These are phyloP conservation scores for Geosmithia flava DNA, from an alignment of 2,329 filamentous ascomycete genomes.

Conservation along the genomic window DNA sequence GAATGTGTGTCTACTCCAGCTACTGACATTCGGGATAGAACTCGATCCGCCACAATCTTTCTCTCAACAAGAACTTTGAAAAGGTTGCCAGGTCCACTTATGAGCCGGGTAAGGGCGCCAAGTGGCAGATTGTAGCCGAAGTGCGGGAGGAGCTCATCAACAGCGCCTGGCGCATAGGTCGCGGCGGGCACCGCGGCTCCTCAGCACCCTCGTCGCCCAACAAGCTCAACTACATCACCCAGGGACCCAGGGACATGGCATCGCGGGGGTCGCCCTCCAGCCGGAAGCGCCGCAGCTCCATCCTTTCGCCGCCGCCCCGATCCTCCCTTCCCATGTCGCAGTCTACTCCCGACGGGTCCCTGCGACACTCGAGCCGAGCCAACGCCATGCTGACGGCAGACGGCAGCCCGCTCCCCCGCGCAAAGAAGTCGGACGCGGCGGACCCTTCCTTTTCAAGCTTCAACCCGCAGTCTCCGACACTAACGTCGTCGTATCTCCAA, in stretches of 20 bases:
- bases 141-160: conserved; percentile 79
- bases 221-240: conserved; percentile 47
- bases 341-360: conserved; percentile 44
- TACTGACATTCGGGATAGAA: conserved; percentile 41
- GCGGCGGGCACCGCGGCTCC: conserved; percentile 53
- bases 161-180: conserved; percentile 49
- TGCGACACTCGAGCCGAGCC: conserved; percentile 23
- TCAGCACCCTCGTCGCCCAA: conserved; percentile 59
- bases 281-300: conserved; percentile 44
- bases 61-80: conserved; percentile 85
- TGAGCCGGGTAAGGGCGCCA: conserved; percentile 97
- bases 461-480: conserved; percentile 44
- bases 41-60: conserved; percentile 92
- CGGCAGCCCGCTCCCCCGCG: conserved; percentile 48
- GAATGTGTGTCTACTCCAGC: not conserved
- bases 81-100: conserved; percentile 88
- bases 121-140: conserved; percentile 87
- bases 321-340: conserved; percentile 37
- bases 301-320: conserved; percentile 41
- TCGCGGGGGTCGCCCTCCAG: conserved; percentile 35
- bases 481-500: conserved; percentile 50
- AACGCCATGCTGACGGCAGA: conserved; percentile 32
- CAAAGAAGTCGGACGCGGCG: conserved; percentile 31
- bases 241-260: conserved; percentile 43
- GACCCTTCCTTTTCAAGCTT: conserved; percentile 32